Evolutionary conservation across 2,329 filamentous ascomycete species (phyloP).

Genomic region (Pseudocercospora fuligena): DNA sequence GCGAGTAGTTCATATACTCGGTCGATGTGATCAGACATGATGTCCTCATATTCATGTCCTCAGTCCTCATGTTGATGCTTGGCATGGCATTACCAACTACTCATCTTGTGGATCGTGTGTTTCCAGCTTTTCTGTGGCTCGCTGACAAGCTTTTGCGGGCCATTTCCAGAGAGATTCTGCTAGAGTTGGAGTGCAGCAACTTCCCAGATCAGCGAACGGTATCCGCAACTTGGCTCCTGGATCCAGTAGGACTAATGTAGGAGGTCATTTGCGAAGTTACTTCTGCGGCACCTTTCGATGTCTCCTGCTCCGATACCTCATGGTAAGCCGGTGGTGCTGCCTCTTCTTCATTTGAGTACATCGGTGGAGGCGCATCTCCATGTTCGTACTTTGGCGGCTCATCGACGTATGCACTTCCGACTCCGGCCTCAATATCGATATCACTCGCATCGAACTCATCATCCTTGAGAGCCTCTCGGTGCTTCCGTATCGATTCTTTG

Average conservation of each 20-base stretch:
- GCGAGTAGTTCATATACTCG: neutral
- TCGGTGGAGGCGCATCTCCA: neutral
- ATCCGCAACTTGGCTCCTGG: neutral
- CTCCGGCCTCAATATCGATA: conserved; percentile 4
- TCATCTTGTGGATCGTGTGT: neutral
- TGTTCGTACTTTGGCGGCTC: neutral
- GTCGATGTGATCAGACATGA: neutral
- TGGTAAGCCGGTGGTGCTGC: conserved; percentile 1
- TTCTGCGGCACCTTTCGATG: neutral
- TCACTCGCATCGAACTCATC: neutral
- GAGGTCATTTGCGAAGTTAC: neutral
- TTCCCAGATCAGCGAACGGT: neutral
- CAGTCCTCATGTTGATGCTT: neutral
- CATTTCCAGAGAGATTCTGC: neutral
- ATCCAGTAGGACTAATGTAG: neutral
- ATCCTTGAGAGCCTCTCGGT: neutral
- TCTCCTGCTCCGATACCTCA: neutral
- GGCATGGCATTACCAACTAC: neutral
- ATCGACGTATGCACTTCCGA: neutral
- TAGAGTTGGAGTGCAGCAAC: neutral
- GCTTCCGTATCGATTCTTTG: conserved; percentile 2
- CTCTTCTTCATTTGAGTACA: neutral
- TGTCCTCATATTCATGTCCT: neutral
- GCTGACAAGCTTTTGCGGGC: neutral
- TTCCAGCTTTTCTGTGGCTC: neutral